These are phyloP conservation scores for Arabis hirsuta DNA, from an alignment of 345 rosid species.

Conservation along the genomic window DNA sequence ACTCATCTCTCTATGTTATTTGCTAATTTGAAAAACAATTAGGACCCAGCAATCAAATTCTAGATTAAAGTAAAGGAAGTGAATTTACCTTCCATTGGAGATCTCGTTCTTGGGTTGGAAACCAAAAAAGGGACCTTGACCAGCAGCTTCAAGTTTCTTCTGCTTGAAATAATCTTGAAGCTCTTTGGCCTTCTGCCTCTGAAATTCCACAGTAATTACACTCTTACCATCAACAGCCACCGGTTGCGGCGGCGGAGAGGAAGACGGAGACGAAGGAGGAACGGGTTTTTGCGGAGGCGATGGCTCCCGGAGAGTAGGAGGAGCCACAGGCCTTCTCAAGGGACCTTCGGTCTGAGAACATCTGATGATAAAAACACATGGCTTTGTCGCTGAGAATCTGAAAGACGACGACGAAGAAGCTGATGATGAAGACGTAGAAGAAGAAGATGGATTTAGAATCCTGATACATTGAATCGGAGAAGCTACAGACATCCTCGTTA, in stretches of 20 bases:
- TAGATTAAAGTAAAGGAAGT: background rate
- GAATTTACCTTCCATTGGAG: slow-evolving; percentile 76
- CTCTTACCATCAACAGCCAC: slow-evolving; percentile 44
- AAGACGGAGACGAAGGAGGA: slow-evolving; percentile 48
- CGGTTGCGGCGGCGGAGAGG: slow-evolving; percentile 44
- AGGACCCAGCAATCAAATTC: slow-evolving; percentile 1
- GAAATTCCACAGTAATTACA: slow-evolving; percentile 74
- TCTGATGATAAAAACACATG: slow-evolving; percentile 54
- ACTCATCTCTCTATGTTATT: no score
- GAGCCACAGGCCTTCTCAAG: slow-evolving; percentile 81
- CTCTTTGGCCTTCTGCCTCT: slow-evolving; percentile 89
- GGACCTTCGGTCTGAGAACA: slow-evolving; percentile 89
- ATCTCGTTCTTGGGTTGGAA: slow-evolving; percentile 87
- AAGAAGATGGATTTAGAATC: slow-evolving; percentile 61
- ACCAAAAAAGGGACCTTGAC: slow-evolving; percentile 93
- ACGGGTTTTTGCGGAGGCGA: slow-evolving; percentile 53
- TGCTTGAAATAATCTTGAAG: slow-evolving; percentile 84
- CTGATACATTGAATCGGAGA: slow-evolving; percentile 66
- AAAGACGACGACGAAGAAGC: slow-evolving; percentile 45
- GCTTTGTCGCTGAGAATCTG: slow-evolving; percentile 56
- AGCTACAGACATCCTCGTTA: slow-evolving; percentile 61
- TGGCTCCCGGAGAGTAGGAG: slow-evolving; percentile 59
- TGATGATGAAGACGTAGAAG: slow-evolving; percentile 46
- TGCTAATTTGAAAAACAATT: no score
- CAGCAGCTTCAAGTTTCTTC: slow-evolving; percentile 85